Evolutionary conservation across 345 rosid species (phyloP), one percentile per base, ranked within the genome.

Genomic region (Populus simonii): DNA sequence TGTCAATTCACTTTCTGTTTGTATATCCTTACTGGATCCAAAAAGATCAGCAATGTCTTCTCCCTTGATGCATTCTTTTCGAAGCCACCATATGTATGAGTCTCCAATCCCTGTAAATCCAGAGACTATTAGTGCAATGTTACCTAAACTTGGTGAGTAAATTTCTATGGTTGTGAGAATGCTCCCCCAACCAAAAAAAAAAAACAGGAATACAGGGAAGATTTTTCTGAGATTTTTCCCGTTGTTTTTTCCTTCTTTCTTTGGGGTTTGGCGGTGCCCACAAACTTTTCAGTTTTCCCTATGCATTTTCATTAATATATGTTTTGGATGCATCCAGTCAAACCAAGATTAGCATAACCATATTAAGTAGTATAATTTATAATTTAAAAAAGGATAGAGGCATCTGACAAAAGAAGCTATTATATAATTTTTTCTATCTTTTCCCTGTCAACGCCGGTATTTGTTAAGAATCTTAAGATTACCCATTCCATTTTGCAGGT

Each of bases 21-120:
- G 99, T 84, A 92, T 92, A 75, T 92, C 98, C 45, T 82, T 96
- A 87, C 76, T 94, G 89, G 99, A 96, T 88, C 98, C 98, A 68
- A 91, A 88, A 83, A 88, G 94, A 86, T 90, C 93, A 25, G 88
- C 96, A 43, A 55, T 83, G 68, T 76, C 94, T 68, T 90, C 92
- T 35, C 87, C 96, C 75, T 87, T 90, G 78, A 84, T 96, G 89
- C 90, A 88, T 76, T 89, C 96, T 73, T 94, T 87, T 77, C 90
- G 93, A 62, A 85, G 90, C 78, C 98, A 92, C 78, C 93, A 92
- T 76, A 90, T 90, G 87, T 91, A 86, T 17, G 98, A 90, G 84
- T 79, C 92, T 83, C 90, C 96, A 61, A 82, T 89, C 79, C 89
- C 91, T 77, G 92, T 91, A 77, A 87, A 90, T 85, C 87, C 88